phyloP scores from a whole-genome alignment of 176 grass and related monocot species.

The Typha latifolia region DNA sequence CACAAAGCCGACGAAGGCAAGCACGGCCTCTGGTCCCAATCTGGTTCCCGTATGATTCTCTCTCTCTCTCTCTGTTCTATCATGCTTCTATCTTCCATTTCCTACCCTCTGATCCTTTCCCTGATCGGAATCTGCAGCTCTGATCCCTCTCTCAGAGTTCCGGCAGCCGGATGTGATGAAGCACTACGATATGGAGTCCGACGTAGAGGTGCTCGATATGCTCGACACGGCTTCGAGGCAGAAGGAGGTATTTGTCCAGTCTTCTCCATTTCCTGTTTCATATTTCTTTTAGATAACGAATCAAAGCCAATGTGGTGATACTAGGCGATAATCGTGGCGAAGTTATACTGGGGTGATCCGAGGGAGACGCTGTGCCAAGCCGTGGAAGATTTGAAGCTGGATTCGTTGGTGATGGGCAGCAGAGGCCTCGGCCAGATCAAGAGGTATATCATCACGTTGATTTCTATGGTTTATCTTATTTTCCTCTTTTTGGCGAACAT shows the following conservation, averaged over 20 bases:
- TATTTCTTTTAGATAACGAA: too few species aligned
- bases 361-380: conserved; percentile 85
- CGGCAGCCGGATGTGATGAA: conserved; percentile 48
- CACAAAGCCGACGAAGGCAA: conserved; percentile 36
- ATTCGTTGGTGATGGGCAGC: conserved; percentile 74
- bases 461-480: background rate
- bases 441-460: conserved; percentile 28
- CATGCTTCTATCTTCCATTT: background rate
- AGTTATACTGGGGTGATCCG: conserved; percentile 91
- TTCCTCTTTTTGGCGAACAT: background rate
- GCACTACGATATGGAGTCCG: conserved; percentile 41
- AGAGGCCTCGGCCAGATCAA: conserved; percentile 74
- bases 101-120: background rate
- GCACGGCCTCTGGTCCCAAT: conserved; percentile 48
- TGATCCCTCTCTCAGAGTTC: conserved; percentile 79
- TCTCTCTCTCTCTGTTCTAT: background rate
- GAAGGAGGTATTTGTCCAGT: conserved; percentile 36
- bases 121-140: conserved; percentile 26
- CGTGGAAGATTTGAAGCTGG: conserved; percentile 51
- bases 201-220: conserved; percentile 75
- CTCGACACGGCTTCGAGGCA: conserved; percentile 63
- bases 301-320: background rate
- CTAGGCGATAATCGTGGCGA: conserved; percentile 53
- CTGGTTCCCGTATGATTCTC: conserved; percentile 42
- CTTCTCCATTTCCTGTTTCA: background rate